Conservation (phyloP, 371 early-diverging fungal genomes). For the Synchytrium microbalum region DNA sequence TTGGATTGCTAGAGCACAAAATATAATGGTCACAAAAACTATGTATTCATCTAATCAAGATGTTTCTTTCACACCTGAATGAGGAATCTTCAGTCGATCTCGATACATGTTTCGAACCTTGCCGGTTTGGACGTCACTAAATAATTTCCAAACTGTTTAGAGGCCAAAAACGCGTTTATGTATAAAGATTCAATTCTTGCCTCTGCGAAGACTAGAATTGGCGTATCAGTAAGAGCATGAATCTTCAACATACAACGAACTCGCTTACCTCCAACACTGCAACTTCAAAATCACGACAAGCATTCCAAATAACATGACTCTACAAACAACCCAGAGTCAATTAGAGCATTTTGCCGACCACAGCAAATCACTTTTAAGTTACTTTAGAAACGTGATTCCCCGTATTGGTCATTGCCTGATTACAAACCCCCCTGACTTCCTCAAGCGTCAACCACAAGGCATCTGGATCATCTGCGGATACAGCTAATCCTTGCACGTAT, state of each 20-base stretch:
- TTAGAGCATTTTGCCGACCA: too few relatives aligned
- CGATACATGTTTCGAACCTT: slow-evolving; percentile 33
- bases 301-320: slow-evolving; percentile 54
- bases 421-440: neutral
- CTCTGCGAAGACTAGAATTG: neutral
- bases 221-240: slow-evolving; percentile 19
- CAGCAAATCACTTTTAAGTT: too few relatives aligned
- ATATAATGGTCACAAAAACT: neutral
- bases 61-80: slow-evolving; percentile 25
- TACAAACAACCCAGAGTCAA: slow-evolving; percentile 11
- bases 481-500: neutral
- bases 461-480: neutral
- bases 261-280: slow-evolving; percentile 24
- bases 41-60: neutral
- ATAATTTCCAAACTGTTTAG: too few relatives aligned
- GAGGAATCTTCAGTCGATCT: slow-evolving; percentile 42
- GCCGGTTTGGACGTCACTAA: slow-evolving; percentile 22
- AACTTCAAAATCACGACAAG: slow-evolving; percentile 45
- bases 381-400: neutral
- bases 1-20: slow-evolving; percentile 32
- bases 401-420: neutral
- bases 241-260: neutral
- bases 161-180: too few relatives aligned
- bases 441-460: neutral
- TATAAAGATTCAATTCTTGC: too few relatives aligned